A percentile compares a stretch with the other conserved stretches of the same genome.
These are phyloP conservation scores for Cinchona pubescens DNA, from an alignment of 257 asterid genomes.

Conservation along the genomic window DNA sequence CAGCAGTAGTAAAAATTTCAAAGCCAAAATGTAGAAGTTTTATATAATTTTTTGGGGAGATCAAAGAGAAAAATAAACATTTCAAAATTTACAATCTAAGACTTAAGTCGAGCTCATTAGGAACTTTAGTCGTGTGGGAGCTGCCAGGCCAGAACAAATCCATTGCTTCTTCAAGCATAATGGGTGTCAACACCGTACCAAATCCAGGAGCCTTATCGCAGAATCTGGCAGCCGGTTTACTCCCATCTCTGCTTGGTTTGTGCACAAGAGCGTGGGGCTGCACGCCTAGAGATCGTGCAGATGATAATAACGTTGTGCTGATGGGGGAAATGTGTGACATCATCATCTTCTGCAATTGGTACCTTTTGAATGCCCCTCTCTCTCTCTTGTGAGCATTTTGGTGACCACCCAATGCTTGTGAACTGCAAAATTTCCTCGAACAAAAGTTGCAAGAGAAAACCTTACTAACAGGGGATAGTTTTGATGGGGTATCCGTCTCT, in stretches of 20 bases:
- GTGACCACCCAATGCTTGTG: slow-evolving; percentile 30
- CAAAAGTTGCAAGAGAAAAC: slow-evolving; percentile 23
- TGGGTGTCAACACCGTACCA: slow-evolving; percentile 9
- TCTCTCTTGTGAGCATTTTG: slow-evolving; percentile 31
- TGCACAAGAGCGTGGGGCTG: slow-evolving; percentile 20
- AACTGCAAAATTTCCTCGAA: slow-evolving; percentile 19
- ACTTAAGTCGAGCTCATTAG: slow-evolving; percentile 20
- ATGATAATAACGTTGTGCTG: neutral
- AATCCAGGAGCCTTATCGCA: neutral
- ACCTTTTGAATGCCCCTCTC: slow-evolving; percentile 20
- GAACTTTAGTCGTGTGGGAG: slow-evolving; percentile 1
- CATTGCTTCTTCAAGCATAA: slow-evolving; percentile 7
- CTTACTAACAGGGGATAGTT: neutral
- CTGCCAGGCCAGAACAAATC: slow-evolving; percentile 22
- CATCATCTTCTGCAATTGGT: slow-evolving; percentile 4
- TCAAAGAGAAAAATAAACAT: neutral
- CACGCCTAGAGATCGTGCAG: neutral
- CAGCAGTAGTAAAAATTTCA: too few species aligned
- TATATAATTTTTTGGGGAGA: too few species aligned
- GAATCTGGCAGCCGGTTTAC: slow-evolving; percentile 1
- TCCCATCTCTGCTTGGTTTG: slow-evolving; percentile 4
- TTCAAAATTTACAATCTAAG: slow-evolving; percentile 16
- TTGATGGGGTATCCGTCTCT: neutral
- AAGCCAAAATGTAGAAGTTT: too few species aligned
- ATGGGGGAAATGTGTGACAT: neutral